Evolutionary conservation across 768 basidiomycete genomes (phyloP).

Genomic region (Trametes sanguinea): DNA sequence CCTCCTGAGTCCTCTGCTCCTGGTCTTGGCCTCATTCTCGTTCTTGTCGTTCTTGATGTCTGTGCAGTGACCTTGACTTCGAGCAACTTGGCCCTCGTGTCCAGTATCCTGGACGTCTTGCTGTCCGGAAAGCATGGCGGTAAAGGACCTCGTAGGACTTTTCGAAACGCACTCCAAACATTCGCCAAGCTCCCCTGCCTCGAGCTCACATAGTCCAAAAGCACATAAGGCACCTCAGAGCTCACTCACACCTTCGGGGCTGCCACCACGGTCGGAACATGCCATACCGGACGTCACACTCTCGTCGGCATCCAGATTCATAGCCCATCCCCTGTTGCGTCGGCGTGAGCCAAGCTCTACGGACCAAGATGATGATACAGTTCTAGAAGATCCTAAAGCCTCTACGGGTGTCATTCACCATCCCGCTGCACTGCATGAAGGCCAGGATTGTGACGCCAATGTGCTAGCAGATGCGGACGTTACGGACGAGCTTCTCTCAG

Average conservation of each 20-base stretch:
- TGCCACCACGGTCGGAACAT: not conserved
- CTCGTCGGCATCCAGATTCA: slow-evolving; percentile 11
- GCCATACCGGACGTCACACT: not conserved
- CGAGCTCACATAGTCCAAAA: not conserved
- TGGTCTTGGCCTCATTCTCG: not conserved
- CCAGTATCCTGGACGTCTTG: not conserved
- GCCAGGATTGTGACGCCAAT: not conserved
- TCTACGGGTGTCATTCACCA: not conserved
- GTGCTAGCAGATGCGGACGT: slow-evolving; percentile 23
- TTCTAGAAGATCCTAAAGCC: slow-evolving; percentile 15
- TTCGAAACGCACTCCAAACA: slow-evolving; percentile 27
- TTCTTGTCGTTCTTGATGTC: not conserved
- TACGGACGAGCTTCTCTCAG: slow-evolving; percentile 12
- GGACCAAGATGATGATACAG: slow-evolving; percentile 22
- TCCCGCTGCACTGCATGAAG: not conserved
- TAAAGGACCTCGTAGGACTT: slow-evolving; percentile 33
- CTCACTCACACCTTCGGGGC: too few relatives aligned
- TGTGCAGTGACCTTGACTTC: not conserved
- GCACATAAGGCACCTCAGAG: not conserved
- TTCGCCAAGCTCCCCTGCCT: not conserved
- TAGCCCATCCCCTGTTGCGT: slow-evolving; percentile 27
- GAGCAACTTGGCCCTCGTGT: not conserved
- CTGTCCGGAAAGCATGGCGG: slow-evolving; percentile 28
- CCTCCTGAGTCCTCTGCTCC: not conserved
- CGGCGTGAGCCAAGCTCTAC: slow-evolving; percentile 21